phyloP scores from a whole-genome alignment of 768 basidiomycete species.

The Jaapia argillacea region DNA sequence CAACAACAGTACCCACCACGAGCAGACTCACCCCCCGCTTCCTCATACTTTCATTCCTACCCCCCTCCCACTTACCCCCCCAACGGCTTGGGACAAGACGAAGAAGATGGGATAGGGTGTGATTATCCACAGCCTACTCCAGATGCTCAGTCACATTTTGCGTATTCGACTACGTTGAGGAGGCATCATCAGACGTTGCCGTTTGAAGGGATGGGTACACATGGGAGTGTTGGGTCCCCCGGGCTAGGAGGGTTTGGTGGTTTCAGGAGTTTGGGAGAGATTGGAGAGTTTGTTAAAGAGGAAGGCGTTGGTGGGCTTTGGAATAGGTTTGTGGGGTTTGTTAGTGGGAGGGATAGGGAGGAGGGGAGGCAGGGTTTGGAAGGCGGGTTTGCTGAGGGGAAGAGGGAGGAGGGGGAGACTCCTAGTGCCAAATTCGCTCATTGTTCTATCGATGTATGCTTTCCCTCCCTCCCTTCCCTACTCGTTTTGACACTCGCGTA shows the following conservation, averaged over 20 bases:
- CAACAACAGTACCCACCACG: no score
- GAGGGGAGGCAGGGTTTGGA: constrained; percentile 23
- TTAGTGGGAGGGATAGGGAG: constrained; percentile 22
- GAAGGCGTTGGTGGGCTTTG: constrained; percentile 31
- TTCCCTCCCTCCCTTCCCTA: constrained; percentile 1
- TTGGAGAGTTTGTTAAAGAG: constrained; percentile 15
- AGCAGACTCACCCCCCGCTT: constrained; percentile 63
- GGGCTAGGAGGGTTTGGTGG: constrained; percentile 30
- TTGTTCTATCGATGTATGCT: constrained; percentile 50
- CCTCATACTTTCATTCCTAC: constrained; percentile 67
- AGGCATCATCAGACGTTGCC: constrained; percentile 48
- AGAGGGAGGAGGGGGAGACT: constrained; percentile 34
- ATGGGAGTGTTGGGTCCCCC: no score
- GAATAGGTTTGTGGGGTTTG: constrained; percentile 27
- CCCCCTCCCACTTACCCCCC: constrained; percentile 36
- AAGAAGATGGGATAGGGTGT: no score
- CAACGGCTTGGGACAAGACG: no score
- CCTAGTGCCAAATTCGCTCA: constrained; percentile 63
- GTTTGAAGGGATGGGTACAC: no score
- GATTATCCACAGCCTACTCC: constrained; percentile 52
- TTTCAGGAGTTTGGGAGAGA: constrained; percentile 25
- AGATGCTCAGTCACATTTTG: constrained; percentile 65
- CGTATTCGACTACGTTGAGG: constrained; percentile 73
- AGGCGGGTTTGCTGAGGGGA: constrained; percentile 26
- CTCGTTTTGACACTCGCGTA: constrained; percentile 4